These are phyloP conservation scores for Metarhizium guizhouense DNA, from an alignment of 2,329 filamentous ascomycete species.

Conservation along the genomic window DNA sequence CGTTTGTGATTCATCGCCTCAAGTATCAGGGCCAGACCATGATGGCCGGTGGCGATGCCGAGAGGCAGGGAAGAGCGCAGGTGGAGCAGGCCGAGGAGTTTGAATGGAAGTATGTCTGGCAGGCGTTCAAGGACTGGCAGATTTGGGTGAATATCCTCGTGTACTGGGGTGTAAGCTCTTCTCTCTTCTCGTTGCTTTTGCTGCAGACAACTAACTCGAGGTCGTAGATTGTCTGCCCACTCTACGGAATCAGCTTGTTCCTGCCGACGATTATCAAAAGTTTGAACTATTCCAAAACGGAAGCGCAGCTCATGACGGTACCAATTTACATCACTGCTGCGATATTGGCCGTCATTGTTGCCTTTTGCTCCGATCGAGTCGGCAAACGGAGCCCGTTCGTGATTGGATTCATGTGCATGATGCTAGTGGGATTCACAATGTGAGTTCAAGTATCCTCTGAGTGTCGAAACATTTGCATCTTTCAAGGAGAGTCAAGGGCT, in stretches of 20 bases:
- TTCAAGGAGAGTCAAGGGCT: too few species aligned
- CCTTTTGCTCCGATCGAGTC: constrained; percentile 45
- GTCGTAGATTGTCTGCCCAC: constrained; percentile 37
- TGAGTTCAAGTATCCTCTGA: constrained; percentile 13
- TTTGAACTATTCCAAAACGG: constrained; percentile 47
- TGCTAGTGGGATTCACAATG: constrained; percentile 50
- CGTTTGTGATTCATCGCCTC: constrained; percentile 61
- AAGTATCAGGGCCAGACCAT: constrained; percentile 47
- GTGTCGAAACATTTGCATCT: too few species aligned
- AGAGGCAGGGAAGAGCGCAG: constrained; percentile 12
- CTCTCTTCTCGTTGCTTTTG: background rate
- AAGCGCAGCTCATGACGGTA: constrained; percentile 55
- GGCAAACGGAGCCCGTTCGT: constrained; percentile 48
- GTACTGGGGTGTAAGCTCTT: constrained; percentile 49
- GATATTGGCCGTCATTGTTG: constrained; percentile 43
- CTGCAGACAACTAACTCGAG: too few species aligned
- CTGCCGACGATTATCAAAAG: constrained; percentile 55
- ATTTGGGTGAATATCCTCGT: constrained; percentile 54
- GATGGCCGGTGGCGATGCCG: constrained; percentile 5
- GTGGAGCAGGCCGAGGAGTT: constrained; percentile 66
- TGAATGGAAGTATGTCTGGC: constrained; percentile 64
- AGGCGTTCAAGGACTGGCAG: constrained; percentile 72
- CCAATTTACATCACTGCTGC: constrained; percentile 54
- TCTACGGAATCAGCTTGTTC: constrained; percentile 51
- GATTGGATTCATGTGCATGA: constrained; percentile 40